These are phyloP conservation scores for Fusarium anthophilum DNA, from an alignment of 2,329 filamentous ascomycete species.

Conservation along the genomic window DNA sequence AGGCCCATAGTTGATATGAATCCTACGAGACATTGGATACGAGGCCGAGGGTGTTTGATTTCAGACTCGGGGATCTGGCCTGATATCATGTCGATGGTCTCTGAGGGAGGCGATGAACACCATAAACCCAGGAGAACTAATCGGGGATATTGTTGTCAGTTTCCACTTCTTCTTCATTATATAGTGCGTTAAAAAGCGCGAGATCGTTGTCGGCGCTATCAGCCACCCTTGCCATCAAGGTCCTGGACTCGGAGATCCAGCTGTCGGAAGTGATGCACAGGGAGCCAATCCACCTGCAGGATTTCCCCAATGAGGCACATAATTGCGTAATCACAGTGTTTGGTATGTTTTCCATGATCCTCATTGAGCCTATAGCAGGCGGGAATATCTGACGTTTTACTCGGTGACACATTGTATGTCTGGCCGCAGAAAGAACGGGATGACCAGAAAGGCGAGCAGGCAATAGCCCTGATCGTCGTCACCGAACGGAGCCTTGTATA, in stretches of 20 bases:
- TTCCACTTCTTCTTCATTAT: rapidly evolving
- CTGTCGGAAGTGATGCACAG: background rate
- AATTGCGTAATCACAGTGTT: no score
- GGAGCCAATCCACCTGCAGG: background rate
- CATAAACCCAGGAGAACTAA: background rate
- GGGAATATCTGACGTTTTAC: background rate
- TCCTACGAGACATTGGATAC: rapidly evolving
- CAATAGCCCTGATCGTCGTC: no score
- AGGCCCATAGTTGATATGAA: no score
- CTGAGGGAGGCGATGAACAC: background rate
- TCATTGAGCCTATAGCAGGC: background rate
- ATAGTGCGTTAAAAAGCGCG: rapidly evolving
- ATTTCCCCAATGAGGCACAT: background rate
- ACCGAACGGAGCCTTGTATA: no score
- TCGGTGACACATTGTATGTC: no score
- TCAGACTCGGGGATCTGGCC: no score
- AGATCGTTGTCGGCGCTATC: background rate
- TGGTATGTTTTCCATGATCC: background rate
- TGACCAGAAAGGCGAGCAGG: no score
- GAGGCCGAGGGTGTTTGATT: no score
- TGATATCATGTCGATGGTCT: no score
- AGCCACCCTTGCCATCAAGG: background rate
- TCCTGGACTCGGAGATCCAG: background rate
- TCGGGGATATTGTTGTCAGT: rapidly evolving
- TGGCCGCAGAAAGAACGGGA: no score